Conservation (phyloP, 306 rosid genomes). For the Senna tora region DNA sequence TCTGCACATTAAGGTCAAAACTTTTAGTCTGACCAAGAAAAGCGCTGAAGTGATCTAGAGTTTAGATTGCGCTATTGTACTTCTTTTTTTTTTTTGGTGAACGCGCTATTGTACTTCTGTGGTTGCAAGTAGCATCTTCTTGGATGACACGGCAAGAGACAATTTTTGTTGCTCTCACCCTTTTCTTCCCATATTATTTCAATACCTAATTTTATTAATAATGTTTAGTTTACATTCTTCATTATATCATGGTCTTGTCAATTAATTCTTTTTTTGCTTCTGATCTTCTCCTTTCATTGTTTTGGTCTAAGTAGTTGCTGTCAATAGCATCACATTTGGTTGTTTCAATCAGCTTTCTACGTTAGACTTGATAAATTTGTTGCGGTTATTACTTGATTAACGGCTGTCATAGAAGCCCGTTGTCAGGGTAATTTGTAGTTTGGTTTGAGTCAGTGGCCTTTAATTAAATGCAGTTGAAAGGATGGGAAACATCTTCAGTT, state of each 20-base stretch:
- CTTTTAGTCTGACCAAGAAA: neutral
- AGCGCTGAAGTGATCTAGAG: neutral
- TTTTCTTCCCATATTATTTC: neutral
- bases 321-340: slow-evolving; percentile 4
- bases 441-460: neutral
- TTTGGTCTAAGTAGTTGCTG: neutral
- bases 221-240: neutral
- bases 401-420: slow-evolving; percentile 16
- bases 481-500: neutral
- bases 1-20: neutral
- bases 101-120: neutral
- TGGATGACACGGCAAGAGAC: neutral
- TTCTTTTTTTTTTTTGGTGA: no score
- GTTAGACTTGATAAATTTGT: neutral
- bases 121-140: neutral
- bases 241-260: neutral
- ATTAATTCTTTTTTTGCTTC: neutral
- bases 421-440: neutral
- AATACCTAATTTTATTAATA: neutral
- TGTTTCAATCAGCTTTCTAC: slow-evolving; percentile 19
- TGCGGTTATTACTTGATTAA: neutral
- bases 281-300: slow-evolving; percentile 1
- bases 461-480: slow-evolving; percentile 6
- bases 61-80: neutral
- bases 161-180: neutral